Base-by-base conservation (phyloP, 1,284 basidiomycete species). In the Trametes versicolor region DNA sequence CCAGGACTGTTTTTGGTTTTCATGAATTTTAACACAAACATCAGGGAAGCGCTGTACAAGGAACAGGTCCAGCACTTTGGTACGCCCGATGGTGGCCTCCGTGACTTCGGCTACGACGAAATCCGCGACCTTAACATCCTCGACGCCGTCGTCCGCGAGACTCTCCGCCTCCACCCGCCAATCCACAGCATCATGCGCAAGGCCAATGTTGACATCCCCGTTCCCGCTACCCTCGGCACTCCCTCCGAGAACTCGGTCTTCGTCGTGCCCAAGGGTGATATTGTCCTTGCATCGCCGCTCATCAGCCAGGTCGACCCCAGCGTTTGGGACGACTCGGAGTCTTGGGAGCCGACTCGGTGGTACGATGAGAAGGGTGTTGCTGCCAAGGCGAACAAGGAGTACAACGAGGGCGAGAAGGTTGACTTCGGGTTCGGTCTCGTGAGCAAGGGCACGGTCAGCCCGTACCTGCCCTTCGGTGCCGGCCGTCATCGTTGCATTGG, bases 401-500 rank as follows among this genome's bases (percentile, higher is more conserved):
- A 96, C 76, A 79, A 83, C 58, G 93, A 94, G 71, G 93, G 92
- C 58, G 94, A 97, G 77, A 96, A 95, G 82, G 85, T 98, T 64
- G 97, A 99, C 79, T 99, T 93, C 73, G 98, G 97, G 0, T 99
- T 96, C 77, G 98, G 97, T 60, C 87, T 87, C 72, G 94, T 98
- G 50, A 94, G 91, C 78, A 97, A 97, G 80, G 95, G 95, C 55
- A 97, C 95, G 13, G 93, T 95, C 68, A 93, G 90, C 65, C 90
- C 91, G 36, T 98, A 98, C 77, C 92, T 97, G 76, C 98, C 97
- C 1, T 99, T 99, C 75, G 98, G 97, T 63, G 97, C 97, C 51
- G 97, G 96, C 29, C 85, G 95, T 71, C 96, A 98, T 80, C 84
- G 96, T 63, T 98, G 97, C 78, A 97, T 98, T 70, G 96, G 96